Percentiles rank a stretch among this genome's conserved stretches.
phyloP scores from a whole-genome alignment of 2,329 filamentous ascomycete genomes.

The Aureobasidium lini region DNA sequence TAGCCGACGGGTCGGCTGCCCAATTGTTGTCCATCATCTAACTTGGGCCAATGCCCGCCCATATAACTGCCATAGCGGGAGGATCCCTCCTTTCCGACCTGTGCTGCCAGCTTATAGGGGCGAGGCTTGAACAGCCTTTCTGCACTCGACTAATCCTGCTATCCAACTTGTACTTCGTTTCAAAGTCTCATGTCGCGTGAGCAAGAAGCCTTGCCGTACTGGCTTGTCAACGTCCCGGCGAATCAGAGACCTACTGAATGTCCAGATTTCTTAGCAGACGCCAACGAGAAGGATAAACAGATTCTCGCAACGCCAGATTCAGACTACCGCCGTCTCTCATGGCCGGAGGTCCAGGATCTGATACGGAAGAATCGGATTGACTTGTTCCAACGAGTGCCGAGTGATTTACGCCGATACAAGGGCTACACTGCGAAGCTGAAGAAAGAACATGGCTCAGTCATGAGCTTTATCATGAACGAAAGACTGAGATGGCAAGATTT shows the following conservation, averaged over 20 bases:
- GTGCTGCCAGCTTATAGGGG: not conserved
- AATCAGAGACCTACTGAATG: conserved; percentile 57
- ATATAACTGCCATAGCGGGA: not conserved
- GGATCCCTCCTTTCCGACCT: not conserved
- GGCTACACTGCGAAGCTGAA: conserved; percentile 59
- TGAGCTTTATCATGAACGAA: conserved; percentile 65
- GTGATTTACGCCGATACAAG: conserved; percentile 70
- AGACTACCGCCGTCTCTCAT: conserved; percentile 56
- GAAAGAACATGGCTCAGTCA: conserved; percentile 64
- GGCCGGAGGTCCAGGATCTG: conserved; percentile 61
- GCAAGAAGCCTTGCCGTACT: conserved; percentile 51
- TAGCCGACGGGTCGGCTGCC: conserved; percentile 9
- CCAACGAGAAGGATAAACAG: conserved; percentile 58
- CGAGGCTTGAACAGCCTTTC: not conserved
- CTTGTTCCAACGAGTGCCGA: conserved; percentile 68
- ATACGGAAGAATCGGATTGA: conserved; percentile 62
- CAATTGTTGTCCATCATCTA: not conserved
- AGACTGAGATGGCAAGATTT: conserved; percentile 60
- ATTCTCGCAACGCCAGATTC: conserved; percentile 66
- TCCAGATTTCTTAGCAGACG: conserved; percentile 59
- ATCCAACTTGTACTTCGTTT: not conserved
- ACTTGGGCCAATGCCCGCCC: not conserved
- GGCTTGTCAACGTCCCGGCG: conserved; percentile 71
- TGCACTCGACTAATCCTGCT: conserved; percentile 1
- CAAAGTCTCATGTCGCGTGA: not conserved